Evolutionary conservation across 2,329 filamentous ascomycete genomes (phyloP).

Genomic region (Venturiaceae sp.): DNA sequence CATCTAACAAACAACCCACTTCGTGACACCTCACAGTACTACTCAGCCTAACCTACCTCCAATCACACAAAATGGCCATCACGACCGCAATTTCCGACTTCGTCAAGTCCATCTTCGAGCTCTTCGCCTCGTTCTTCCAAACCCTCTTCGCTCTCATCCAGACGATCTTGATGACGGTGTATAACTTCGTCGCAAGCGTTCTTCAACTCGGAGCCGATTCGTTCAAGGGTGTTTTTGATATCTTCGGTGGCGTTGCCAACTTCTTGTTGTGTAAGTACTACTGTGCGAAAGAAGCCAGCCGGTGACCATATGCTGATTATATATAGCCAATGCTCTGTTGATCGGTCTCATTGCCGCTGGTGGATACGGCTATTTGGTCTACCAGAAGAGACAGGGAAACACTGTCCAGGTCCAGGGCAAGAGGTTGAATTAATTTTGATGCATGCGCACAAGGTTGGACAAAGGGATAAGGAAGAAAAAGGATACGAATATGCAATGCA

Average conservation of each 20-base stretch:
- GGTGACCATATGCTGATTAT: background rate
- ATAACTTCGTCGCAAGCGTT: constrained; percentile 28
- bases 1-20: background rate
- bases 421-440: constrained; percentile 3
- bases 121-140: constrained; percentile 27
- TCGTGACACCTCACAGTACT: no score
- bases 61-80: constrained; percentile 13
- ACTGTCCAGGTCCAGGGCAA: constrained; percentile 7
- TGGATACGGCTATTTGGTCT: constrained; percentile 3
- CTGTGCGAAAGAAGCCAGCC: background rate
- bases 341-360: constrained; percentile 2
- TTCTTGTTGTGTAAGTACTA: constrained; percentile 27
- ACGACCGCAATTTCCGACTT: constrained; percentile 27
- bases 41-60: background rate
- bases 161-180: constrained; percentile 22
- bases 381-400: constrained; percentile 5
- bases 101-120: constrained; percentile 33
- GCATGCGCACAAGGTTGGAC: background rate
- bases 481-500: background rate
- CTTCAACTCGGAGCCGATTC: constrained; percentile 27
- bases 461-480: background rate
- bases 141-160: constrained; percentile 26
- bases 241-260: constrained; percentile 29
- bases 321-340: constrained; percentile 3
- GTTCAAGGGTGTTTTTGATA: constrained; percentile 23